phyloP scores from a whole-genome alignment of 148 eudicot genomes.

The Vaccinium darrowii region DNA sequence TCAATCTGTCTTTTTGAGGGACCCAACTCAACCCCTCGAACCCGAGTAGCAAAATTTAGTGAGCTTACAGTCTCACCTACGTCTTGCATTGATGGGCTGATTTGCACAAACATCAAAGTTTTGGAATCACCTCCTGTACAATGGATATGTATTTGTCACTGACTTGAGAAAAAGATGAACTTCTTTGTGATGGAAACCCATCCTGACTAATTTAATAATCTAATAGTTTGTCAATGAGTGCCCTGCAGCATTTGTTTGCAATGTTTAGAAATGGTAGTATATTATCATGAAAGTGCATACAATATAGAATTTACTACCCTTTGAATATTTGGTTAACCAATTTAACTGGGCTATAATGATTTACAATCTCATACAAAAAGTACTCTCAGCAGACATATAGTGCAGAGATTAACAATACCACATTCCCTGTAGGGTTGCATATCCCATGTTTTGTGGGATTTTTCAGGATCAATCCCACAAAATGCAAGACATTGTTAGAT shows the following conservation, averaged over 20 bases:
- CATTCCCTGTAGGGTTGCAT: background rate
- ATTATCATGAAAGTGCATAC: background rate
- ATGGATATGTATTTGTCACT: background rate
- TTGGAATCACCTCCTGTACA: constrained; percentile 83
- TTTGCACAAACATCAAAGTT: constrained; percentile 93
- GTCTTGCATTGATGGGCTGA: constrained; percentile 84
- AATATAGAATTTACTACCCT: background rate
- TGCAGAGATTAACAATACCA: background rate
- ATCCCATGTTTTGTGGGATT: background rate
- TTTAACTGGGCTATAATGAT: background rate
- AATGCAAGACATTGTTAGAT: background rate
- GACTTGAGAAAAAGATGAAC: background rate
- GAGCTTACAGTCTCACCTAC: constrained; percentile 85
- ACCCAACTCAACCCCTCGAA: constrained; percentile 80
- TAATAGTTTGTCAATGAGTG: constrained; percentile 7
- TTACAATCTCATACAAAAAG: background rate
- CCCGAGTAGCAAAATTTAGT: constrained; percentile 82
- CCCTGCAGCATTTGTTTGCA: background rate
- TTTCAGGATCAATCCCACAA: background rate
- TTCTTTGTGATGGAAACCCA: background rate
- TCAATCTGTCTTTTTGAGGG: constrained; percentile 80
- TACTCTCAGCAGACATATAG: background rate
- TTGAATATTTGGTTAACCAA: background rate
- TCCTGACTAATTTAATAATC: background rate
- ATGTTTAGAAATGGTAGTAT: background rate